Conservation (phyloP, 352 stramenopile genomes). For the Globisporangium middletonii region DNA sequence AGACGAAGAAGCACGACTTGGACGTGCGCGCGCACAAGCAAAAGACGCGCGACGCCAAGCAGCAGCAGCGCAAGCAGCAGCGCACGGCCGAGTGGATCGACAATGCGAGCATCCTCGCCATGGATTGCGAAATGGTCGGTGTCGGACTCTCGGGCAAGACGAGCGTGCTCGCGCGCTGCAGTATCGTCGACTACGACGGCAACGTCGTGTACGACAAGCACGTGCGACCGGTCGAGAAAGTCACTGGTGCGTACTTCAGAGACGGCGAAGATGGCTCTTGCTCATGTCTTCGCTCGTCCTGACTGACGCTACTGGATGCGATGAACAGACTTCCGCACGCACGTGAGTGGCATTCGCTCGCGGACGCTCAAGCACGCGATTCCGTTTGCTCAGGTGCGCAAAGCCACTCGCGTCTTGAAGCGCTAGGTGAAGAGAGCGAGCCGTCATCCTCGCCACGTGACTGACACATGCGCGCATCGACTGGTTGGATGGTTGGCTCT, state of each 20-base stretch:
- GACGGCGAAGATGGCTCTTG: too few relatives aligned
- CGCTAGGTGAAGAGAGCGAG: not conserved
- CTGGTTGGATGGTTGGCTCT: not conserved
- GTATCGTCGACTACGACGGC: constrained; percentile 83
- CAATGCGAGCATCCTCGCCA: constrained; percentile 66
- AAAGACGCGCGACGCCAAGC: constrained; percentile 41
- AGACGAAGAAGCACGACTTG: constrained; percentile 31
- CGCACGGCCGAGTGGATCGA: constrained; percentile 74
- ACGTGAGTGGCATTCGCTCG: constrained; percentile 79
- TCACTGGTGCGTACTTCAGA: constrained; percentile 36
- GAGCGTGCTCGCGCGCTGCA: constrained; percentile 81
- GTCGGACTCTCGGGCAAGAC: constrained; percentile 71
- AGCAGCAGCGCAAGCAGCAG: constrained; percentile 37
- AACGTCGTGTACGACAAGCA: constrained; percentile 82
- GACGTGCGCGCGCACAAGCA: constrained; percentile 34
- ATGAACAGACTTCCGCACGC: constrained; percentile 66
- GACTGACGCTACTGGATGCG: not conserved
- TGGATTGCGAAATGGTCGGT: constrained; percentile 89
- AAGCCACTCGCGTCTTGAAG: too few relatives aligned
- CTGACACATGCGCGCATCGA: not conserved
- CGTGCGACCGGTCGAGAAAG: constrained; percentile 75
- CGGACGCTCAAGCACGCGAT: constrained; percentile 67
- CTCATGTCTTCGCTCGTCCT: not conserved
- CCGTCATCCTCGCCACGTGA: not conserved
- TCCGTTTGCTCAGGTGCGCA: constrained; percentile 46